Percentiles rank a stretch among this genome's conserved stretches.
These are phyloP conservation scores for Elsinoe australis DNA, from an alignment of 2,329 filamentous ascomycete species.

Conservation along the genomic window DNA sequence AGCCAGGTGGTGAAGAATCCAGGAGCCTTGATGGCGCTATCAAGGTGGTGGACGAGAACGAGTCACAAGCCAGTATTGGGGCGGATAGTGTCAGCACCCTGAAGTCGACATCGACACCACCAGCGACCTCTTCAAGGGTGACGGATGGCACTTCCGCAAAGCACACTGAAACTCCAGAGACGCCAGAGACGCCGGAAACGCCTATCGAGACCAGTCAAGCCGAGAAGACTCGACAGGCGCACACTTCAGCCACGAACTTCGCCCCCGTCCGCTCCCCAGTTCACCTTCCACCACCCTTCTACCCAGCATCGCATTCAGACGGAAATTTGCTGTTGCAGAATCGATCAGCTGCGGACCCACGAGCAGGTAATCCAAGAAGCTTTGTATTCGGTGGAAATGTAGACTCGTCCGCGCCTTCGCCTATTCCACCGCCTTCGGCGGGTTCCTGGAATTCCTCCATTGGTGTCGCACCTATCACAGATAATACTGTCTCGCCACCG, in stretches of 20 bases:
- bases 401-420: slow-evolving; percentile 16
- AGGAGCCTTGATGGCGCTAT: too few species aligned
- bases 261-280: slow-evolving; percentile 5
- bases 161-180: neutral
- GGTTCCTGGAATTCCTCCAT: slow-evolving; percentile 15
- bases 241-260: neutral
- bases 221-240: too few species aligned
- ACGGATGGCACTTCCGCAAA: neutral
- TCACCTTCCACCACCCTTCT: slow-evolving; percentile 14
- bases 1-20: too few species aligned
- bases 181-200: neutral
- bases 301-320: slow-evolving; percentile 7
- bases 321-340: neutral
- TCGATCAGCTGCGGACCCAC: too few species aligned
- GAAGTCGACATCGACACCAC: neutral
- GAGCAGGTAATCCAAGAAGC: neutral
- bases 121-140: neutral
- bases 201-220: neutral
- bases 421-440: slow-evolving; percentile 10
- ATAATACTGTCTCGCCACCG: neutral
- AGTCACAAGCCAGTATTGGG: too few species aligned
- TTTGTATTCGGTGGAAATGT: slow-evolving; percentile 15
- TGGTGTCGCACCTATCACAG: neutral
- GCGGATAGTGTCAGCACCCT: too few species aligned
- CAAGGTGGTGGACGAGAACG: too few species aligned